Base-by-base conservation (phyloP, 176 grass and related monocot species). In the Melocanna baccifera region DNA sequence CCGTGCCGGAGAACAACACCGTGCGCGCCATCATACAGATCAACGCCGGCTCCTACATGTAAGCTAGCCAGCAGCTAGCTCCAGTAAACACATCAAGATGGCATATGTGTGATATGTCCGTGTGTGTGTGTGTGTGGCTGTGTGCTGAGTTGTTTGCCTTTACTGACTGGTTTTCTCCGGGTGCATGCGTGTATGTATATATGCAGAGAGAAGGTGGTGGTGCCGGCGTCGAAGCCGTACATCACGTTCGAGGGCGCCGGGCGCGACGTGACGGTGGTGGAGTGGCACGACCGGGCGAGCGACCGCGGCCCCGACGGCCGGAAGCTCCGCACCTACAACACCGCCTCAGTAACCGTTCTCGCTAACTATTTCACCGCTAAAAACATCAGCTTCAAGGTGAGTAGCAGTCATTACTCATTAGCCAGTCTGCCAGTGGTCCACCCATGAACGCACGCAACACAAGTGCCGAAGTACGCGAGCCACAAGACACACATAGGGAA, bases 371-470 rank as follows among this genome's bases (percentile, higher is more conserved):
- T 98, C 91, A 88, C 80, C 28, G 96, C 96, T 93, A 98, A 92
- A 65, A 98, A 98, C 88, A 94, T 98, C 64, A 98, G 96, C 89
- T 98, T 98, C 91, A 95, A 98, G 96, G 96, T 98, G 84, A 90
- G 94, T 9, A 41, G 23, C 23, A 11, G 55, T 58, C 22, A 58
- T 53, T 53, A 53, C 32, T 34, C 32, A 34, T 34, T 34, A 34
- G 32, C 32, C 32, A 34, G 32, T 34, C 32, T 34, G 51, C 51
- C 51, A 53, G 18, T 53, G 51, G 51, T 53, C 51, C 32, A 34
- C 4, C 0, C 51, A 20, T 20, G 51, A 20, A 53, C 56, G 56
- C 9, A 58, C 56, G 56, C 22, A 23, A 3, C 56, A 58, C 75
- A 37, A 39, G n/a, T n/a, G n/a, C n/a, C n/a, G n/a, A n/a, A n/a